Base-by-base conservation (phyloP, 306 rosid genomes). In the Rubus idaeus region DNA sequence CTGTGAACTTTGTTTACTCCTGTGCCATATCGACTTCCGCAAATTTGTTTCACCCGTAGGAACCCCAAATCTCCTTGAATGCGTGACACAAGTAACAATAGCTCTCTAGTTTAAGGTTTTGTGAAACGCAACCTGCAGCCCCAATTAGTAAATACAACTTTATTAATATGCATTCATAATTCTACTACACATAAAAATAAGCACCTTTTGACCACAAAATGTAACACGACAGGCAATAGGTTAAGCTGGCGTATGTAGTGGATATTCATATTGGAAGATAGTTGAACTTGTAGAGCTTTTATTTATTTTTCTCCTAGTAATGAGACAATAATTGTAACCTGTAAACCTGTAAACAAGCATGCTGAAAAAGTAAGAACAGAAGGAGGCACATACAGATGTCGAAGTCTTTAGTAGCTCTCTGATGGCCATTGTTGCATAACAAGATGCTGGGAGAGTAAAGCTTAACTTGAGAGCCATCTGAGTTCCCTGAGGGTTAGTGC, bases 401-500 rank as follows among this genome's bases (percentile, higher is more conserved):
- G 98, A 92, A 35, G 97, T 90, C 90, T 95, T 95, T 75, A 95
- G 86, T 79, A 95, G 91, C 90, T 95, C 98, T 87, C 98, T 87
- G 89, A 92, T 88, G 70, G 98, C 98, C 97, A 92, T 90, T 35
- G 99, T 95, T 51, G 99, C 99, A 75, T 95, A 95, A 83, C 96
- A 90, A 6, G 99, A 95, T 60, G 99, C 52, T 21, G 99, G 97
- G 74, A 95, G 97, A 66, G 92, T 95, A 69, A 95, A 89, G 82
- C 87, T 89, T 81, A 95, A 76, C 85, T 92, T 91, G 73, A 95
- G 91, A 83, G 98, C 99, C 74, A 57, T 78, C 42, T 92, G 96
- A 49, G 92, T 70, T 68, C 86, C 89, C 80, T 86, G 90, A 51
- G 86, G 79, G 78, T 61, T 76, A 79, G 88, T 66, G 70, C 51